Percentiles rank a stretch among this genome's conserved stretches.
Conservation (phyloP, 73 alveolate genomes). For the Symbiodinium pilosum region DNA sequence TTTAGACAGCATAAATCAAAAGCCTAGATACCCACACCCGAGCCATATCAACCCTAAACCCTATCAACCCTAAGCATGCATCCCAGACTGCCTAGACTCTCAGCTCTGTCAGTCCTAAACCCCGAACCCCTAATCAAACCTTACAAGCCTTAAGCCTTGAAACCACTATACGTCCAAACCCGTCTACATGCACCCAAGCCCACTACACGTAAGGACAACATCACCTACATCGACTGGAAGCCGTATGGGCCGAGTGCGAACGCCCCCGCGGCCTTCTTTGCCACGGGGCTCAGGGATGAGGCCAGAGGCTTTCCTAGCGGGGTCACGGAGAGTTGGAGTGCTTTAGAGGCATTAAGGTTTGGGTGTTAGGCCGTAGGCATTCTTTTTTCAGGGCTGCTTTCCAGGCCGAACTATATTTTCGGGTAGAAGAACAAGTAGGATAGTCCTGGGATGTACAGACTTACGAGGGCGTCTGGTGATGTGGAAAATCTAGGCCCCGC, state of each 20-base stretch:
- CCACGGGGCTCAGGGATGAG: slow-evolving; percentile 92
- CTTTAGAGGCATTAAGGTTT: not conserved
- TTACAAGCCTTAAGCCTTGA: not conserved
- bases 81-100: not conserved
- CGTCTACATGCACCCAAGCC: not conserved
- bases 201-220: slow-evolving; percentile 23
- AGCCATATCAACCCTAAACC: not conserved
- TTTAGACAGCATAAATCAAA: too few relatives aligned
- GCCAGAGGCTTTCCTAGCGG: too few relatives aligned
- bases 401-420: too few relatives aligned
- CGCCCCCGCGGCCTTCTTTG: slow-evolving; percentile 60
- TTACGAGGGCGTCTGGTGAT: too few relatives aligned
- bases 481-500: too few relatives aligned
- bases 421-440: too few relatives aligned
- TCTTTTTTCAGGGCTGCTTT: too few relatives aligned
- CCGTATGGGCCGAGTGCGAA: slow-evolving; percentile 83
- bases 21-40: not conserved
- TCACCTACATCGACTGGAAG: slow-evolving; percentile 58
- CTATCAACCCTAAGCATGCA: not conserved
- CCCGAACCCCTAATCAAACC: not conserved
- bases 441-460: too few relatives aligned
- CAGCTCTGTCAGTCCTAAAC: not conserved
- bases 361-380: not conserved
- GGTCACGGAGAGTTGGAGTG: not conserved
- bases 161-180: not conserved